Evolutionary conservation across 2,329 filamentous ascomycete species (phyloP).

Genomic region (Trichothecium sympodiale): DNA sequence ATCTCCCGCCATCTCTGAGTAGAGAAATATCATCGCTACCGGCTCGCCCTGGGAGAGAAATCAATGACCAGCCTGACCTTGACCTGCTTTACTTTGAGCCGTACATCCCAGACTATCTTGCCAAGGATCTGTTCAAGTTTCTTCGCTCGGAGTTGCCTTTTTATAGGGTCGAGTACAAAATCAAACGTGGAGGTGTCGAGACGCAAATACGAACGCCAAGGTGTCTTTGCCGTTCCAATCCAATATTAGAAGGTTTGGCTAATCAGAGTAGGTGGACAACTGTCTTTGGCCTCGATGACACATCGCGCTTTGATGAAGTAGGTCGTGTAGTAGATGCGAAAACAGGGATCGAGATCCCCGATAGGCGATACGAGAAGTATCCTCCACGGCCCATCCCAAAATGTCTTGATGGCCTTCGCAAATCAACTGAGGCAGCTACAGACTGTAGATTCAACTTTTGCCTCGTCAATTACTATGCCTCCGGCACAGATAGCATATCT

Average conservation of each 20-base stretch:
- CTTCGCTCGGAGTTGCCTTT: conserved; percentile 62
- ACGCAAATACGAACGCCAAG: conserved; percentile 48
- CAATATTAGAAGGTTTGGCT: no score
- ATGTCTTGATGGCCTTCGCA: conserved; percentile 54
- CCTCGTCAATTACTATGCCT: conserved; percentile 76
- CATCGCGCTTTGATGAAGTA: conserved; percentile 43
- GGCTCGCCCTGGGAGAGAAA: conserved; percentile 37
- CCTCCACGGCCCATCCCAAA: conserved; percentile 58
- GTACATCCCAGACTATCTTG: conserved; percentile 48
- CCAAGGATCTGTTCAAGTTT: conserved; percentile 55
- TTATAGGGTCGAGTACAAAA: conserved; percentile 64
- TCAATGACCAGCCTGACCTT: conserved; percentile 58
- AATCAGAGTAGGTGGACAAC: conserved; percentile 30
- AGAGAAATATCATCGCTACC: conserved; percentile 33
- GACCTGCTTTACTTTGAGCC: conserved; percentile 69
- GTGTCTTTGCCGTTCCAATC: no score
- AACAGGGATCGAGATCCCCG: conserved; percentile 25
- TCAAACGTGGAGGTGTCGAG: conserved; percentile 52
- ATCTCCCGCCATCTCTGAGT: conserved; percentile 26
- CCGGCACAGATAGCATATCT: conserved; percentile 63
- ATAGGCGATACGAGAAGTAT: conserved; percentile 43
- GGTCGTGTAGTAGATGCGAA: conserved; percentile 33
- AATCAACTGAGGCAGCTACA: conserved; percentile 53
- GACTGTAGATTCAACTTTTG: conserved; percentile 66
- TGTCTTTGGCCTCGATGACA: conserved; percentile 49